phyloP scores from a whole-genome alignment of 2,329 filamentous ascomycete genomes.

The Trichoderma atroviride region DNA sequence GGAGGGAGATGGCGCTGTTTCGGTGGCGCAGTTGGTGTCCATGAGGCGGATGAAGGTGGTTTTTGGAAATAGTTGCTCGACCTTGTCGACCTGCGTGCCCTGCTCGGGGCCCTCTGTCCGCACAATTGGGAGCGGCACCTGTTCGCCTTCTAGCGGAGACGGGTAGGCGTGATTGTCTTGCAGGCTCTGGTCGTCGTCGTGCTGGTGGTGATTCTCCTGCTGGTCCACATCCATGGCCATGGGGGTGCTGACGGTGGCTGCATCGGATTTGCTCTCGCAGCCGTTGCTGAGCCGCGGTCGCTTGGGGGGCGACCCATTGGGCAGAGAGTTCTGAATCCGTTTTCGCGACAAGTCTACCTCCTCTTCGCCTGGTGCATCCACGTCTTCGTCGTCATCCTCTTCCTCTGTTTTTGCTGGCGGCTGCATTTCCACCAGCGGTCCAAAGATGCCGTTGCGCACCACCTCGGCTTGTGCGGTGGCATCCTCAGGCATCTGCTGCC shows the following conservation, averaged over 20 bases:
- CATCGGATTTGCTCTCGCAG: conserved; percentile 58
- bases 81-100: conserved; percentile 66
- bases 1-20: conserved; percentile 43
- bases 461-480: conserved; percentile 50
- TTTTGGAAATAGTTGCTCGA: conserved; percentile 60
- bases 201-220: conserved; percentile 41
- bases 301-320: conserved; percentile 62
- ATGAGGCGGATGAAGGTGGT: conserved; percentile 64
- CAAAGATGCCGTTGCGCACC: conserved; percentile 58
- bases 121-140: conserved; percentile 54
- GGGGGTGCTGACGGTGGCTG: conserved; percentile 41
- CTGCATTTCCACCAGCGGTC: conserved; percentile 55
- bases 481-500: conserved; percentile 54
- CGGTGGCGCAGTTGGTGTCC: conserved; percentile 45
- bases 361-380: conserved; percentile 41
- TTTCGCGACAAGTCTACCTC: conserved; percentile 53
- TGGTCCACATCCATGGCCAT: conserved; percentile 37
- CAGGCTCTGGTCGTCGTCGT: conserved; percentile 50
- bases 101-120: conserved; percentile 65
- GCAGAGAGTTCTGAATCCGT: conserved; percentile 50
- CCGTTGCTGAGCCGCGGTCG: conserved; percentile 64
- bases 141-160: conserved; percentile 63
- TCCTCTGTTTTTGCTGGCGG: conserved; percentile 47
- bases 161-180: conserved; percentile 65
- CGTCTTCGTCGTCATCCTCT: conserved; percentile 38